Base-by-base conservation (phyloP, 345 rosid genomes). In the Odontarrhena argentea region DNA sequence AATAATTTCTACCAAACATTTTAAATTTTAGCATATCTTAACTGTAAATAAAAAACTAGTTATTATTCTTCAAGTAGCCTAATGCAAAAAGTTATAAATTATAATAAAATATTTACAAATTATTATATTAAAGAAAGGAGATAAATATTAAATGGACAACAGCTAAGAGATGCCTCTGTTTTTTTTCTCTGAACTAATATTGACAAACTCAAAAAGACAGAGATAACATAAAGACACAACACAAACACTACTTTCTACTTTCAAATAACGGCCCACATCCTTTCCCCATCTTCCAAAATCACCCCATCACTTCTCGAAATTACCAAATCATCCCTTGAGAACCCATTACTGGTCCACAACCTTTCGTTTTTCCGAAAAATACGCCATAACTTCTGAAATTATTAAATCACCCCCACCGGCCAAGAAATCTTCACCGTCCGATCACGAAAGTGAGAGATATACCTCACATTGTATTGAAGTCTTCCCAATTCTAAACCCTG, bases 401-500 rank as follows among this genome's bases (percentile, higher is more conserved):
- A 49, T 44, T 6, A 55, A 47, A 28, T 18, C 56, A 1, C 8
- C 68, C 68, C 32, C 54, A 48, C 25, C 65, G 18, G 13, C 62
- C 37, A 5, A 9, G 25, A 30, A 43, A 59, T 60, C 53, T 1
- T 34, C 18, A 5, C 51, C 44, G 44, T 32, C 44, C 59, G 10
- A 47, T 59, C 45, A 53, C 42, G 77, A 26, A 2, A 46, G 61
- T 25, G 87, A 78, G 58, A 90, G 85, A 76, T 88, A 94, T 42
- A 94, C 99, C 69, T 81, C 89, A 70, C 89, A 83, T 14, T 87
- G 96, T 45, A 94, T 68, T 12, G 86, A 73, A 13, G 95, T 83
- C 47, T 87, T 85, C 26, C 97, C 96, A 7, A 91, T 74, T 76
- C 62, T 81, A 83, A 94, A 94, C n/a, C 99, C 99, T 1, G 99